Percentiles rank a stretch among this genome's conserved stretches.
These are phyloP conservation scores for Pyrenophora tritici-repentis DNA, from an alignment of 2,329 filamentous ascomycete species.

Conservation along the genomic window DNA sequence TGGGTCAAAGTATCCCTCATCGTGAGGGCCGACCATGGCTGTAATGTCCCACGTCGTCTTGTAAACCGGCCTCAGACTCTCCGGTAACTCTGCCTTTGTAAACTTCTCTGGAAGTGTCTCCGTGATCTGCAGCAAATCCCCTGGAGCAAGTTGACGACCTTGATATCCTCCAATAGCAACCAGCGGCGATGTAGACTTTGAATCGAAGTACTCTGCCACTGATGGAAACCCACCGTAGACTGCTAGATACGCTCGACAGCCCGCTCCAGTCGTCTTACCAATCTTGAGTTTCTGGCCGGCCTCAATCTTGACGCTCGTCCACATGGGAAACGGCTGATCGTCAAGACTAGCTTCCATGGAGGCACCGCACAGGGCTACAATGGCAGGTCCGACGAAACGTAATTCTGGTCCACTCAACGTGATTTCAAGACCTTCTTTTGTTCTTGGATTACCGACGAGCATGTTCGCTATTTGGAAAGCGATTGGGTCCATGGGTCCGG, in stretches of 20 bases:
- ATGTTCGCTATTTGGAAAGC: constrained; percentile 63
- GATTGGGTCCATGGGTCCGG: constrained; percentile 66
- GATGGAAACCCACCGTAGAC: constrained; percentile 60
- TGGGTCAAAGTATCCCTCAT: constrained; percentile 57
- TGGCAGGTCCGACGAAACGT: constrained; percentile 58
- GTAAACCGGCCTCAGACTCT: constrained; percentile 56
- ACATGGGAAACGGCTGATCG: constrained; percentile 57
- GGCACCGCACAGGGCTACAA: constrained; percentile 63
- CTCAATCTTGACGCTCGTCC: constrained; percentile 58
- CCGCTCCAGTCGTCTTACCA: constrained; percentile 58
- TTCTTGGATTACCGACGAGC: constrained; percentile 61
- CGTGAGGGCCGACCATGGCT: constrained; percentile 62
- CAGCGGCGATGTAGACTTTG: constrained; percentile 63
- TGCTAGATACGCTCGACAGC: constrained; percentile 64
- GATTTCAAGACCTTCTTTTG: constrained; percentile 62
- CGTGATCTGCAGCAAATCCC: constrained; percentile 57
- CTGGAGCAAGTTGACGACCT: constrained; percentile 59
- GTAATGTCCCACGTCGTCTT: constrained; percentile 58
- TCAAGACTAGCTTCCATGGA: constrained; percentile 59
- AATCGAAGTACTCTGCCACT: constrained; percentile 62
- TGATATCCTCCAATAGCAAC: constrained; percentile 65
- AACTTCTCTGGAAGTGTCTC: constrained; percentile 46
- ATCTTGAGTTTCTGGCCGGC: constrained; percentile 60
- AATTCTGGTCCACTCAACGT: constrained; percentile 65
- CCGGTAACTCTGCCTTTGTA: constrained; percentile 48